Base-by-base conservation (phyloP, 2,329 filamentous ascomycete genomes). In the Botrytis aclada region DNA sequence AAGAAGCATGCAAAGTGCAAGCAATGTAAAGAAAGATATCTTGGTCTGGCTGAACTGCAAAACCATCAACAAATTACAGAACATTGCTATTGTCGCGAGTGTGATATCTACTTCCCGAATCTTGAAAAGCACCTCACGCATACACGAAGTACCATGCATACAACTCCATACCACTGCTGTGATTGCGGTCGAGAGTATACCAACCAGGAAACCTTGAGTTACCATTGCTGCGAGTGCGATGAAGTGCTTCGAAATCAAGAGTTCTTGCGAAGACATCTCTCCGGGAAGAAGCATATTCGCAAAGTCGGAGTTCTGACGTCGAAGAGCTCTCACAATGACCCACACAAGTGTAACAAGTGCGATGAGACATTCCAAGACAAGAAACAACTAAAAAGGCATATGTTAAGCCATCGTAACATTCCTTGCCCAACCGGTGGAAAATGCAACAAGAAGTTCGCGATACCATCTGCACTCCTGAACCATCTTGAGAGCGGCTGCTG, bases 401-500 rank as follows among this genome's bases (percentile, higher is more conserved):
- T 51, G 29, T 71, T 58, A 65, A 71, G 14, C 58, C 69, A 71
- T 64, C 58, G 69, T 63, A 45, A 64, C 32, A 71, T 71, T 37
- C 39, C 12, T 47, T 71, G 69, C 58, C 69, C 69, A 71, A 54
- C 47, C 34, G 58, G 58, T 20, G n/a, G 41, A 47, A 65, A n/a
- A 16, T 65, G 37, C 62, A 65, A 65, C 32, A 60, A 60, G 62
- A 72, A 74, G 60, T 75, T 75, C 56, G 64, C 63, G 47, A 69
- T 47, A 25, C 74, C 72, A 63, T 75, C 74, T 22, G 74, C 66
- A 29, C 74, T 73, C 18, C 25, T 75, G 47, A 71, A 69, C 43
- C 70, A 75, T 73, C 71, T 75, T 43, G 74, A 76, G 63, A 75
- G 74, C 64, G 70, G 74, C 32, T 43, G 51, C 39, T 75, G 72